phyloP scores from a whole-genome alignment of 768 basidiomycete species.

The Termitomyces sp. region DNA sequence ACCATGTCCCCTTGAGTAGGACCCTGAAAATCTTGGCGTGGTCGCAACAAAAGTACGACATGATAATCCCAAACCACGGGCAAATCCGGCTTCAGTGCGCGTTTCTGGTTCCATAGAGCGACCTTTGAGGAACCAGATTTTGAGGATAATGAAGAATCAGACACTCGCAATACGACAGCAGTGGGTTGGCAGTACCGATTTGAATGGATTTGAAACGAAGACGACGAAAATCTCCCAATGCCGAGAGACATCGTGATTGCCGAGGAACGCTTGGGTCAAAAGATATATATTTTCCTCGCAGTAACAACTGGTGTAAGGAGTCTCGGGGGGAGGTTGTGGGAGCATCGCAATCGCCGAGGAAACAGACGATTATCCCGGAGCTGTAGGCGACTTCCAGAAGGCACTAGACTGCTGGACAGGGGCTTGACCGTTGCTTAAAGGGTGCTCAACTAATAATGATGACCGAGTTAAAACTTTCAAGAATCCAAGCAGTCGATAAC shows the following conservation, averaged over 20 bases:
- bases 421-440: background rate
- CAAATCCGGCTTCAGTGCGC: constrained; percentile 23
- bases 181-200: constrained; percentile 34
- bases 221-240: constrained; percentile 50
- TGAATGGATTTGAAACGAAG: constrained; percentile 60
- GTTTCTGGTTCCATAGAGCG: constrained; percentile 59
- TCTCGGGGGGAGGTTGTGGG: constrained; percentile 30
- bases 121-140: constrained; percentile 41
- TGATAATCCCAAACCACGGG: constrained; percentile 75
- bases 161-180: background rate
- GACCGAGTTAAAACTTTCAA: too few species aligned
- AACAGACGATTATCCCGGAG: background rate
- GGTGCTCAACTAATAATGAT: too few species aligned
- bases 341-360: constrained; percentile 12
- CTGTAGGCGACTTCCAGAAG: background rate
- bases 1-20: background rate
- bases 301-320: constrained; percentile 52
- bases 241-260: constrained; percentile 18
- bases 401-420: background rate
- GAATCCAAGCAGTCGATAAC: background rate
- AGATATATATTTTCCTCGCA: constrained; percentile 76
- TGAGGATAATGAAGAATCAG: background rate
- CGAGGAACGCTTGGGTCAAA: constrained; percentile 40
- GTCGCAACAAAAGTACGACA: constrained; percentile 52
- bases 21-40: constrained; percentile 12